phyloP scores from a whole-genome alignment of 768 basidiomycete species.

The Agaricus blazei region DNA sequence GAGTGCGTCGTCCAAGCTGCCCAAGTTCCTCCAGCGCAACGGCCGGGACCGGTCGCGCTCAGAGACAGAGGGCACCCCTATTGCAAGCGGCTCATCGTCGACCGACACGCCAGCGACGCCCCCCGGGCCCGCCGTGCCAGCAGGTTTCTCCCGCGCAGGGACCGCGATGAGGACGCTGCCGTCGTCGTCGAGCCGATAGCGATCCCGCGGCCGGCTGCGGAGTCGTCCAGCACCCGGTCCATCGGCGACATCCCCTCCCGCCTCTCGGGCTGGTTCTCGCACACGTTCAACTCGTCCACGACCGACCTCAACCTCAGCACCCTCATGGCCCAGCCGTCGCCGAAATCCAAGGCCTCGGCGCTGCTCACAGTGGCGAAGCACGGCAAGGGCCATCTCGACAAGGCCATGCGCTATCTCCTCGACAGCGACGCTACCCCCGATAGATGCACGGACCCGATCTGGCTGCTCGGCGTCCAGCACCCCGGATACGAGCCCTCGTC shows the following conservation, averaged over 20 bases:
- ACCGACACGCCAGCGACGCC: conserved; percentile 22
- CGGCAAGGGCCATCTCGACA: conserved; percentile 73
- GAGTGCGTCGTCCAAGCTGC: conserved; percentile 41
- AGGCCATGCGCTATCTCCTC: conserved; percentile 84
- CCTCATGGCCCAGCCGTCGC: conserved; percentile 38
- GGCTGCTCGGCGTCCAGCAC: conserved; percentile 84
- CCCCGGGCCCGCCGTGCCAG: conserved; percentile 24
- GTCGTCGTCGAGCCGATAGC: conserved; percentile 62
- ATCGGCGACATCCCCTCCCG: conserved; percentile 70
- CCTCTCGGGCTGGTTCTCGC: conserved; percentile 77
- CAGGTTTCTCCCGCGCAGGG: conserved; percentile 32
- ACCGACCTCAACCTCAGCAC: conserved; percentile 67
- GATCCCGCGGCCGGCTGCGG: conserved; percentile 49
- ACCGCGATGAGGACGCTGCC: conserved; percentile 26
- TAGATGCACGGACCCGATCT: conserved; percentile 77
- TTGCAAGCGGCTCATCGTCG: conserved; percentile 28
- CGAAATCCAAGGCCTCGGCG: conserved; percentile 23
- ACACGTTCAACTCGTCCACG: conserved; percentile 68
- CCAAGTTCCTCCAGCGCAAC: conserved; percentile 66
- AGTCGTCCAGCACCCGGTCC: conserved; percentile 25
- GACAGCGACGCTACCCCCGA: conserved; percentile 88
- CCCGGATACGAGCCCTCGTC: conserved; percentile 58
- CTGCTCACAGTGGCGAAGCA: conserved; percentile 67
- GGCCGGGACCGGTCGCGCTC: conserved; percentile 58
- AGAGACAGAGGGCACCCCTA: conserved; percentile 33